phyloP scores from a whole-genome alignment of 139 green algal genomes.

The Ettlia oleoabundans region DNA sequence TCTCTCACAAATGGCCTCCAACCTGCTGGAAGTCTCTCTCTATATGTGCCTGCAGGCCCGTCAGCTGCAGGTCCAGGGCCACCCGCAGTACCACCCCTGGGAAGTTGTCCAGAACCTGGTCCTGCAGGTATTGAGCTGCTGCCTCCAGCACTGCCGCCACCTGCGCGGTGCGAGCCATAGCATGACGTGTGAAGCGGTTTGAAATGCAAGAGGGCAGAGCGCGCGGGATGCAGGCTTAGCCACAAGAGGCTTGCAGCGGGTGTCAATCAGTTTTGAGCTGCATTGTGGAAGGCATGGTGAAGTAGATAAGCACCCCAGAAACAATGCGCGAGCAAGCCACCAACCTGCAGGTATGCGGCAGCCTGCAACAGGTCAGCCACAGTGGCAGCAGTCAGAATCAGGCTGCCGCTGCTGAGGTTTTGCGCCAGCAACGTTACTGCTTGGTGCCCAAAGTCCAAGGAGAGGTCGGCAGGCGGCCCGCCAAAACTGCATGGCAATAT shows the following conservation, averaged over 20 bases:
- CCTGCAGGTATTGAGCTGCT: background rate
- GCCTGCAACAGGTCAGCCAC: conserved; percentile 18
- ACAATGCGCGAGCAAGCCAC: too few species aligned
- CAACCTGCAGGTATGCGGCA: conserved; percentile 16
- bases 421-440: background rate
- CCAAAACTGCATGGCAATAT: conserved; percentile 7
- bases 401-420: background rate
- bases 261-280: too few species aligned
- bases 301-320: too few species aligned
- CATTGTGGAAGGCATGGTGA: too few species aligned
- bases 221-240: too few species aligned
- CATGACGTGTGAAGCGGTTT: background rate
- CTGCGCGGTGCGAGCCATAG: background rate
- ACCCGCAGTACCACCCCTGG: background rate
- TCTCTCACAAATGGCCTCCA: too few species aligned
- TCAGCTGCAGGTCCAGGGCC: conserved; percentile 9
- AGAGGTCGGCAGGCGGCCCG: background rate
- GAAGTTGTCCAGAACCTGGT: background rate
- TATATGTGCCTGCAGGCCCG: background rate
- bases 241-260: too few species aligned
- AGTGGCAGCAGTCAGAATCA: background rate
- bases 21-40: conserved; percentile 15
- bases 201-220: background rate
- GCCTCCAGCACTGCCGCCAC: conserved; percentile 3
- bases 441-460: background rate